Evolutionary conservation across 108 stramenopile species (phyloP).

Genomic region (Discostella pseudostelligera): DNA sequence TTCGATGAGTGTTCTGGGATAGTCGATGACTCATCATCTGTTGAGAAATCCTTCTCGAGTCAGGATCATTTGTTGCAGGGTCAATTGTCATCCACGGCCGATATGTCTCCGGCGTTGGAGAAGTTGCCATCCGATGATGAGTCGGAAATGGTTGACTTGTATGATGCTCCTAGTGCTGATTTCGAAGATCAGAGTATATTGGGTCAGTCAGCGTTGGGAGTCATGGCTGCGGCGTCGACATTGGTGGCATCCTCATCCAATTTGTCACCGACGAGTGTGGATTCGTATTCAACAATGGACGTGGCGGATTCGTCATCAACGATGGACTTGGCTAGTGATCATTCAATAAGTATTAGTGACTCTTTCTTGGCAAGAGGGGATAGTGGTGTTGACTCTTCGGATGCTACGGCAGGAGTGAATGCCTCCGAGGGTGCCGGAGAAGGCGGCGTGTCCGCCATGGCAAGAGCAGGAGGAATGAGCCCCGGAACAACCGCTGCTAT

Average conservation of each 20-base stretch:
- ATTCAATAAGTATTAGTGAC: not conserved
- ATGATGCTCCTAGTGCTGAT: constrained; percentile 7
- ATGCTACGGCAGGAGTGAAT: constrained; percentile 23
- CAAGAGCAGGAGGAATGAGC: constrained; percentile 7
- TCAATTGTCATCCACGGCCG: constrained; percentile 11
- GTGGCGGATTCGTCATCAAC: constrained; percentile 9
- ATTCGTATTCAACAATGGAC: constrained; percentile 1
- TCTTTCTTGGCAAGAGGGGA: not conserved
- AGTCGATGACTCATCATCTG: constrained; percentile 30
- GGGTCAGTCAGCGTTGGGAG: constrained; percentile 19
- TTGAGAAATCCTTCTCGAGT: constrained; percentile 18
- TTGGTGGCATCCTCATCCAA: constrained; percentile 26
- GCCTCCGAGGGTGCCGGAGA: constrained; percentile 23
- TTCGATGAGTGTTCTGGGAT: constrained; percentile 8
- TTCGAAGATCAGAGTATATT: not conserved
- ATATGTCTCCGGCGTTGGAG: constrained; percentile 11
- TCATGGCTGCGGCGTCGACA: constrained; percentile 36
- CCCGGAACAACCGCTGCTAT: constrained; percentile 42
- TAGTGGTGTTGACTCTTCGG: constrained; percentile 16
- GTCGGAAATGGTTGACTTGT: constrained; percentile 14
- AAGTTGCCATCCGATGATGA: constrained; percentile 25
- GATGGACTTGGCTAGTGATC: constrained; percentile 1
- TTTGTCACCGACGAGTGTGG: not conserved
- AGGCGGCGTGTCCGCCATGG: not conserved
- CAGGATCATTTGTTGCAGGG: constrained; percentile 28